Base-by-base conservation (phyloP, 1,284 basidiomycete genomes). In the Tilletia walkeri region DNA sequence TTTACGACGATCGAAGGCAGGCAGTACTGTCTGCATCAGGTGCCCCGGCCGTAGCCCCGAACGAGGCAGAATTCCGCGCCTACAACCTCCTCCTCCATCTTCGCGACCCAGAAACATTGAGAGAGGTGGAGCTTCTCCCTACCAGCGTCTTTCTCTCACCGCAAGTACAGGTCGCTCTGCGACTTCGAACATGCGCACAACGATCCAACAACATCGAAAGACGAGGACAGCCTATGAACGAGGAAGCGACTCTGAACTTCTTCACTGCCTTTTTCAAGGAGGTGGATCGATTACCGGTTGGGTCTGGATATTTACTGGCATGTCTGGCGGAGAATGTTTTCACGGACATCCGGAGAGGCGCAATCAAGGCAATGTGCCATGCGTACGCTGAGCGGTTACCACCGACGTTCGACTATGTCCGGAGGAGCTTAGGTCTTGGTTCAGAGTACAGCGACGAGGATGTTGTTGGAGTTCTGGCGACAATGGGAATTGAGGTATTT, bases 31-130 rank as follows among this genome's bases (percentile, higher is more conserved):
- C 59, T 18, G 36, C 34, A 39, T 18, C 10, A 2, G 59, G 59
- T 0, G 34, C 7, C 75, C 85, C 7, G 20, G 89, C 89, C 50
- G 81, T 90, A 66, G 91, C 90, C 6, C 89, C 91, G 0, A 91
- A 91, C 69, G 94, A 98, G 82, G 88, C 96, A 65, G 95, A 99
- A 84, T 96, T 99, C 88, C 90, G 93, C 24, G 90, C 96, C 0
- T 98, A 98, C 85, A 92, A 95, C 82, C 89, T 95, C 48, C 88
- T 98, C 48, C 91, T 93, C 50, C 93, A 96, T 80, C 90, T 96
- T 53, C 89, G 93, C 49, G 92, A 95, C 89, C 85, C 89, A 80
- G 85, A 93, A 89, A 85, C 92, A 87, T 69, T 91, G 86, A 85
- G 94, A 65, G 85, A 86, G 54, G 86, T 85, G 5, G 86, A 95